Base-by-base conservation (phyloP, 495 filamentous ascomycete species). In the Tuber magnatum region DNA sequence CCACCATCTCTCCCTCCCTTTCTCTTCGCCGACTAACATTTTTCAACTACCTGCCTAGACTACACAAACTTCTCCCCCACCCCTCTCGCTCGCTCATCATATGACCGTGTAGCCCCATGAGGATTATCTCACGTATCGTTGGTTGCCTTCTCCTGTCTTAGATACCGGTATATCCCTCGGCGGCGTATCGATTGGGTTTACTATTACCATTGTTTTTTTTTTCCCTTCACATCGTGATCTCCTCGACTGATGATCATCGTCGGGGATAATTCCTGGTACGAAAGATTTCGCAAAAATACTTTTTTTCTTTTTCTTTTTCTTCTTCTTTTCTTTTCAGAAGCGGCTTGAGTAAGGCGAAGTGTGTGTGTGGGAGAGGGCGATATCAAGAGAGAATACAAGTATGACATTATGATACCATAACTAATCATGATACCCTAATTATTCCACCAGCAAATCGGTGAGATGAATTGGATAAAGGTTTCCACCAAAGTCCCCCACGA, bases 231-330 rank as follows among this genome's bases (percentile, higher is more conserved):
- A 35, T 65, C 14, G 18, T 76, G 43, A 61, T 78, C 65, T 70
- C 41, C 73, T 48, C 51, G 70, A 72, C 24, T 32, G 73, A 76
- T 71, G 74, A 78, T 76, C 76, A 79, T 73, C 77, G 70, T 75
- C 61, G 72, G 77, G 70, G 77, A 71, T 69, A 48, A 40, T 77
- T 78, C 75, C 51, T 72, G 69, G 73, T 41, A 69, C 61, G 46
- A 68, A 68, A 43, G 39, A 74, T 74, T 32, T 42, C 70, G 41
- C 56, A 41, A 76, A 39, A 38, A 56, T 70, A 39, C 61, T 32
- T 38, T 56, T 6, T 42, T 41, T n/a, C 16, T 72, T 46, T n/a
- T 18, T 72, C 32, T 38, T 42, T 1, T 38, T 46, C 35, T 22
- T 72, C 44, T 39, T 35, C 39, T 1, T 38, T 41, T 35, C n/a